Evolutionary conservation across 768 basidiomycete species (phyloP), one percentile per base, ranked within the genome.

Genomic region (Boletus rubroflammeus): DNA sequence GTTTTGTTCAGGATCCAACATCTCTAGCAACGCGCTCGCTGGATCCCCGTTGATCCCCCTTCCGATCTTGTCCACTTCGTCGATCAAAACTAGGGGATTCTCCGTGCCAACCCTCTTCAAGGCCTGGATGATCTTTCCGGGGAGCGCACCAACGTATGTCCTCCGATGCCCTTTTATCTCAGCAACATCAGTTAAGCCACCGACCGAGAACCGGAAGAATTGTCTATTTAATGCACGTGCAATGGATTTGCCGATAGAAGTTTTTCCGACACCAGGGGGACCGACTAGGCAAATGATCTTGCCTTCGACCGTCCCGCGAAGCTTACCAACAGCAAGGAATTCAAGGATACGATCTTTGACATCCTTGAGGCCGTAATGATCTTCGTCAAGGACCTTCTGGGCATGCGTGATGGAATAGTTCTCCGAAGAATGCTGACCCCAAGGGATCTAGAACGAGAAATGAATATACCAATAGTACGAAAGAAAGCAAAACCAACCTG

Each of bases 81-180:
- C 94, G 55, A 96, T 96, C 40, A 98, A 73, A 13, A 98, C 92
- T 15, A 98, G 78, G 0, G 94, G 94, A 67, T 97, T 97, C 72
- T 95, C 93, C 15, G 91, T 93, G 13, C 91, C 90, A 25, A 95
- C 92, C 34, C 93, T 83, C 73, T 94, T 96, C 57, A 96, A 73
- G 0, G 94, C 94, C 66, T 96, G 93, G 51, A 96, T 92, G 55
- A 95, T 93, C 78, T 96, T 97, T 34, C 94, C 93, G 0, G 94
- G 94, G 40, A 97, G 77, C 0, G 93, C 94, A 49, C 90, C 92
- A 49, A 95, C 92, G 67, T 97, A 98, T n/a, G 96, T 99, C 68
- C 97, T 77, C 63, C 97, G 76, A 67, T 99, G 97, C 1, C 97
- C 97, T 74, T 98, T 98, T 66, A 99, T 98, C 79, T 98, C 97